These are phyloP conservation scores for Dalechampia spathulata DNA, from an alignment of 441 rosid genomes.

Conservation along the genomic window DNA sequence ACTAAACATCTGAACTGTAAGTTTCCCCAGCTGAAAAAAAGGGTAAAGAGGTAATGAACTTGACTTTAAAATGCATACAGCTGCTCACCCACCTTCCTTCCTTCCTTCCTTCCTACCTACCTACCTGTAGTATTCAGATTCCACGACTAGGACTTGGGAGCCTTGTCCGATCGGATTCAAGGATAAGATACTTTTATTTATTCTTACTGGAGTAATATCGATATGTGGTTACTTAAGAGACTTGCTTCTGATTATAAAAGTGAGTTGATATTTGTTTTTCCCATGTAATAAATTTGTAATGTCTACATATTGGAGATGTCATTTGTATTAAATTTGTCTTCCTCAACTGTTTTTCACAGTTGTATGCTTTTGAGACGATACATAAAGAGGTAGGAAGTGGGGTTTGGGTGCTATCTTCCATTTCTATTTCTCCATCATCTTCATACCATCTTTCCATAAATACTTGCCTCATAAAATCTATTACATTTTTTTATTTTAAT, in stretches of 20 bases:
- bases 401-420: too few species aligned
- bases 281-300: conserved; percentile 1
- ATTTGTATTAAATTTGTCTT: too few species aligned
- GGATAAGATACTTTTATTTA: too few species aligned
- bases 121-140: conserved; percentile 3
- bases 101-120: too few species aligned
- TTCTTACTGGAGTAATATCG: not conserved
- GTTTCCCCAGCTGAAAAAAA: not conserved
- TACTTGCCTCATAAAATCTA: too few species aligned
- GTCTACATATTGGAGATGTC: too few species aligned
- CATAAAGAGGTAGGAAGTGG: too few species aligned
- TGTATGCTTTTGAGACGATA: too few species aligned
- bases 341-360: too few species aligned
- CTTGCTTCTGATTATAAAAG: conserved; percentile 8
- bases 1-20: conserved; percentile 6
- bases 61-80: conserved; percentile 9
- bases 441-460: too few species aligned
- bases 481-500: too few species aligned
- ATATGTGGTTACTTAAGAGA: not conserved
- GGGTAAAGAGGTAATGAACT: not conserved
- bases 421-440: too few species aligned
- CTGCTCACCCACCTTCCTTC: not conserved
- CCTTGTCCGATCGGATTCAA: not conserved
- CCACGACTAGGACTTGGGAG: not conserved
- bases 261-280: conserved; percentile 3